Evolutionary conservation across 2,329 filamentous ascomycete genomes (phyloP), one percentile per base, ranked within the genome.

Genomic region (Pseudopyrenochaeta lycopersici): DNA sequence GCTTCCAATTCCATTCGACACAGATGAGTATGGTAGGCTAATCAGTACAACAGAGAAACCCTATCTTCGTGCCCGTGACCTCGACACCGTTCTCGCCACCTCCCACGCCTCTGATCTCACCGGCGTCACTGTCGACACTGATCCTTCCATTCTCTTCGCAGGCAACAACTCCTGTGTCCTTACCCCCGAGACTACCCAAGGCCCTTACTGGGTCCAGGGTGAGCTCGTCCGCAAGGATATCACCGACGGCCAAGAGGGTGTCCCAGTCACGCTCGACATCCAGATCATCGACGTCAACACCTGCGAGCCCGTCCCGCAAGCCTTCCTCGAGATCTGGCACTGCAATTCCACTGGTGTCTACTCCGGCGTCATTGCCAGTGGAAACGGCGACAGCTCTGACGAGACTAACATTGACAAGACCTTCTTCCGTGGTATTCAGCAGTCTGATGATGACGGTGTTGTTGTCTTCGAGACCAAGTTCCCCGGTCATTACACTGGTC

Each of bases 261-360:
- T 86, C 20, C 76, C 78, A 18, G 68, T 85, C 32, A 77, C 77
- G 3, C 67, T 85, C 10, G 82, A 84, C 60, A 77, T 83, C 56
- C 83, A 85, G 67, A 75, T 85, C 49, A 77, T 85, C 46, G 83
- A 86, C 54, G 76, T 83, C 31, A 74, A 78, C 39, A 85, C 82
- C 3, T 86, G 84, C 71, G 72, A 83, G 63, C 78, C 80, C 7
- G 76, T 85, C 1, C 59, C 79, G 1, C 68, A 80, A 44, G 76
- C 78, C 10, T 81, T 76, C 52, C 65, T 85, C n/a, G 82, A 85
- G 62, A 79, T 84, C 60, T 86, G 84, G 83, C 78, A 79, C 63
- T 75, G 73, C 64, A 77, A 75, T 56, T 63, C 63, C 33, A 75
- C 73, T 6, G 70, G 71, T 38, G 68, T 72, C 7, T 72, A 72